These are phyloP conservation scores for Hanseniaspora clermontiae DNA, from an alignment of 805 yeast species.

Conservation along the genomic window DNA sequence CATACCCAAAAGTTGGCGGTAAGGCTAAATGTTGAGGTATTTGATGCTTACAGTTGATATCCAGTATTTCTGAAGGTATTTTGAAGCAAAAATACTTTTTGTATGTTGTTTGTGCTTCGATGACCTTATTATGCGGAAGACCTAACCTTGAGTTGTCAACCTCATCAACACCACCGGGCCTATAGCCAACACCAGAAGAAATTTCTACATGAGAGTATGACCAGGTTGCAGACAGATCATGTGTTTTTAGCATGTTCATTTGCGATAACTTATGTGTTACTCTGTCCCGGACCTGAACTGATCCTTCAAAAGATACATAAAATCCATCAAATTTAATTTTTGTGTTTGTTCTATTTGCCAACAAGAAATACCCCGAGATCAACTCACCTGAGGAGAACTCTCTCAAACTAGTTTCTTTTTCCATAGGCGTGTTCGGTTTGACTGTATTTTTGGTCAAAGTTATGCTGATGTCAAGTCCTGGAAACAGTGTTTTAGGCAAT, in stretches of 20 bases:
- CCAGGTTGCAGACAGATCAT: conserved; percentile 42
- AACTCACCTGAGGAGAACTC: conserved; percentile 47
- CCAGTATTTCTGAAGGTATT: conserved; percentile 43
- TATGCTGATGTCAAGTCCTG: conserved; percentile 19
- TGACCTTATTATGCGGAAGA: conserved; percentile 33
- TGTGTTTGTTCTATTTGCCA: conserved; percentile 32
- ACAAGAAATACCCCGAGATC: conserved; percentile 37
- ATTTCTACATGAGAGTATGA: conserved; percentile 28
- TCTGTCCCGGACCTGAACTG: conserved; percentile 23
- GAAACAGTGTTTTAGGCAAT: conserved; percentile 18
- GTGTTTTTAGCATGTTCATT: conserved; percentile 36
- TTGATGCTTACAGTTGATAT: conserved; percentile 38
- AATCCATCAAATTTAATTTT: conserved; percentile 46
- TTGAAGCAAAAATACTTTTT: conserved; percentile 48
- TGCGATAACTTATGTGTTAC: conserved; percentile 17
- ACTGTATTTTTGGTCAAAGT: conserved; percentile 19
- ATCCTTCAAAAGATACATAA: conserved; percentile 45
- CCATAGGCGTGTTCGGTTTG: conserved; percentile 18
- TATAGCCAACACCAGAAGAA: conserved; percentile 26
- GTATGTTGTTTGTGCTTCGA: conserved; percentile 36
- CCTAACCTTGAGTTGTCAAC: conserved; percentile 27
- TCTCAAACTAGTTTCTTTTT: conserved; percentile 27
- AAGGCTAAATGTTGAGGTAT: conserved; percentile 24
- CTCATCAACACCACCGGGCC: conserved; percentile 29
- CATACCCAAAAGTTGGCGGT: conserved; percentile 35